Evolutionary conservation across 345 rosid species (phyloP).

Genomic region (Limnanthes douglasii): DNA sequence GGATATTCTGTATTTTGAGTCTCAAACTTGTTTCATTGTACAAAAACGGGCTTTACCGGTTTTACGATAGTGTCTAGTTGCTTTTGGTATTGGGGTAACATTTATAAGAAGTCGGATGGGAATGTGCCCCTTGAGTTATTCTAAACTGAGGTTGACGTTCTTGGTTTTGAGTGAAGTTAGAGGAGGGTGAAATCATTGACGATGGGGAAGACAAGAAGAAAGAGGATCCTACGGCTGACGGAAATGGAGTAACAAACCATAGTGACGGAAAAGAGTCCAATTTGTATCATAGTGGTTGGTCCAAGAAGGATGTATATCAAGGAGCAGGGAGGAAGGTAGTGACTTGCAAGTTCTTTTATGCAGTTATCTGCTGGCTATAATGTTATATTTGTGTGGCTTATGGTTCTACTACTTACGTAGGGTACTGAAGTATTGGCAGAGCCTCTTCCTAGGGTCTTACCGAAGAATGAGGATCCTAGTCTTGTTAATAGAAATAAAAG

Average conservation of each 20-base stretch:
- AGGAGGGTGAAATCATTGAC: slow-evolving; percentile 19
- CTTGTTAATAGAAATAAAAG: slow-evolving; percentile 85
- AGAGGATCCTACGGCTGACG: slow-evolving; percentile 14
- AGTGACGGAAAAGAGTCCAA: slow-evolving; percentile 22
- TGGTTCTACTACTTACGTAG: slow-evolving; percentile 34
- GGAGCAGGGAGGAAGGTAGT: slow-evolving; percentile 37
- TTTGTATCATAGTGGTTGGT: slow-evolving; percentile 27
- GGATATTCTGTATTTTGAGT: too few species aligned
- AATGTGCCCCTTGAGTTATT: too few species aligned
- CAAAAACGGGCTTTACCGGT: too few species aligned
- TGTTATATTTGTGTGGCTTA: too few species aligned
- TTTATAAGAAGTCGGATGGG: too few species aligned
- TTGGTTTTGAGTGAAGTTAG: slow-evolving; percentile 52
- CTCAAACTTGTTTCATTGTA: too few species aligned
- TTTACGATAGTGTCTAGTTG: too few species aligned
- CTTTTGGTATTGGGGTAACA: too few species aligned
- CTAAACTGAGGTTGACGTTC: too few species aligned
- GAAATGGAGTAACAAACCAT: slow-evolving; percentile 11
- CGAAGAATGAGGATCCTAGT: slow-evolving; percentile 87
- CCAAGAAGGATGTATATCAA: slow-evolving; percentile 42
- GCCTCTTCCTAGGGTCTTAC: slow-evolving; percentile 76
- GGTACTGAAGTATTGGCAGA: slow-evolving; percentile 32
- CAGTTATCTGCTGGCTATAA: too few species aligned
- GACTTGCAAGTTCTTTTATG: not conserved
- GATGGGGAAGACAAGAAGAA: slow-evolving; percentile 18